Conservation (phyloP, 2,329 filamentous ascomycete genomes). For the Colletotrichum spinosum region DNA sequence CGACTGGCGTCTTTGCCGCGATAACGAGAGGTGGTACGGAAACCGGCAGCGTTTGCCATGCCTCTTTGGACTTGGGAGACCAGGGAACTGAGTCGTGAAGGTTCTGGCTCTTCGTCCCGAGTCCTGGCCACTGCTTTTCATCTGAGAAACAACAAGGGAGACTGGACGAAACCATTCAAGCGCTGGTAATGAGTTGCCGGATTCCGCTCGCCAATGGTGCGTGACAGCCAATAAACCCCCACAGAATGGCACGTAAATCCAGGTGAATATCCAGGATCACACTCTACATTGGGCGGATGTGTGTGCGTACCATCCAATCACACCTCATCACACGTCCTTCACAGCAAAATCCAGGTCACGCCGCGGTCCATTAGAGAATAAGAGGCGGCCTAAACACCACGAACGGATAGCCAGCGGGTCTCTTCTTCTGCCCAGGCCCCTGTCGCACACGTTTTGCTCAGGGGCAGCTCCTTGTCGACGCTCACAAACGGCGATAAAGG, state of each 20-base stretch:
- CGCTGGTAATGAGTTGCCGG: background rate
- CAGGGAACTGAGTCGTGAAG: slow-evolving; percentile 8
- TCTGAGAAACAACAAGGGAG: slow-evolving; percentile 5
- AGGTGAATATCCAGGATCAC: background rate
- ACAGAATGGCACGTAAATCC: background rate
- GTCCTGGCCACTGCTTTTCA: too few species aligned
- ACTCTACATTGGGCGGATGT: too few species aligned
- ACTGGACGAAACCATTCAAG: too few species aligned
- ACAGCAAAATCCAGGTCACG: background rate
- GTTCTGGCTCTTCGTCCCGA: background rate
- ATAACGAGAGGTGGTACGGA: background rate
- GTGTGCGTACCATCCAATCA: too few species aligned
- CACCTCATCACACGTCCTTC: background rate
- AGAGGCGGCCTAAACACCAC: slow-evolving; percentile 32
- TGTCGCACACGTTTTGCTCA: slow-evolving; percentile 15
- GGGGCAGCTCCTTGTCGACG: slow-evolving; percentile 17
- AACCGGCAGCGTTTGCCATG: background rate
- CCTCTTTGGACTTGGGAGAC: background rate
- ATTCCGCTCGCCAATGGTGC: background rate
- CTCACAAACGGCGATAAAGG: slow-evolving; percentile 19
- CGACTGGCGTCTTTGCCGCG: too few species aligned
- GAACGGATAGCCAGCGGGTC: slow-evolving; percentile 23
- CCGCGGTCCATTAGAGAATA: slow-evolving; percentile 5
- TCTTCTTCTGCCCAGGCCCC: background rate
- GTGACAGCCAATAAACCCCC: slow-evolving; percentile 1